Conservation (phyloP, 768 basidiomycete species). For the Tricholoma flavovirens region DNA sequence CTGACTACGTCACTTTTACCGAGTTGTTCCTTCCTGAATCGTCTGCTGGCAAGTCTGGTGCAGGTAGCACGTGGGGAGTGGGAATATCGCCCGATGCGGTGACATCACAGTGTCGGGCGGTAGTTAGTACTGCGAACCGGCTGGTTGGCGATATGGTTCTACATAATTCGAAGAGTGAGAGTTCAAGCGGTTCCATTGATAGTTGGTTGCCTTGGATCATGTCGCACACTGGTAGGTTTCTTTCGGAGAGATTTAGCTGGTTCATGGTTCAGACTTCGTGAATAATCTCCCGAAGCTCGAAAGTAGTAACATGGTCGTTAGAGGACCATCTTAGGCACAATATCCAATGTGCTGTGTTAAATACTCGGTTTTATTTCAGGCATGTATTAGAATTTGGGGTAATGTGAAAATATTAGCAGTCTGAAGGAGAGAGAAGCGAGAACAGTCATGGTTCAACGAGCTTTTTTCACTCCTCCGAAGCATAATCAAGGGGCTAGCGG, state of each 20-base stretch:
- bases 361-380: too few relatives aligned
- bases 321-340: too few relatives aligned
- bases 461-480: too few relatives aligned
- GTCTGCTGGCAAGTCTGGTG: constrained; percentile 47
- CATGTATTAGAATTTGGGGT: too few relatives aligned
- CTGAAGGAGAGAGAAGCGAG: too few relatives aligned
- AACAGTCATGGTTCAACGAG: too few relatives aligned
- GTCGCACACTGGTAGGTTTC: constrained; percentile 17
- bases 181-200: constrained; percentile 7
- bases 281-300: background rate
- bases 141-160: constrained; percentile 48
- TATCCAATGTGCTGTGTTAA: too few relatives aligned
- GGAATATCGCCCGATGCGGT: constrained; percentile 72
- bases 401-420: too few relatives aligned
- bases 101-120: constrained; percentile 65
- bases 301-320: too few relatives aligned
- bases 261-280: background rate
- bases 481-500: too few relatives aligned
- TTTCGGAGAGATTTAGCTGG: background rate
- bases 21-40: constrained; percentile 55
- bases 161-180: constrained; percentile 26
- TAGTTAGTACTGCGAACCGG: constrained; percentile 67
- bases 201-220: constrained; percentile 19
- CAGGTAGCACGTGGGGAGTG: constrained; percentile 57
- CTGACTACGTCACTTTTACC: constrained; percentile 72